Evolutionary conservation across 192 early-diverging fungal genomes (phyloP).

Genomic region (Phlyctochytrium arcticum): DNA sequence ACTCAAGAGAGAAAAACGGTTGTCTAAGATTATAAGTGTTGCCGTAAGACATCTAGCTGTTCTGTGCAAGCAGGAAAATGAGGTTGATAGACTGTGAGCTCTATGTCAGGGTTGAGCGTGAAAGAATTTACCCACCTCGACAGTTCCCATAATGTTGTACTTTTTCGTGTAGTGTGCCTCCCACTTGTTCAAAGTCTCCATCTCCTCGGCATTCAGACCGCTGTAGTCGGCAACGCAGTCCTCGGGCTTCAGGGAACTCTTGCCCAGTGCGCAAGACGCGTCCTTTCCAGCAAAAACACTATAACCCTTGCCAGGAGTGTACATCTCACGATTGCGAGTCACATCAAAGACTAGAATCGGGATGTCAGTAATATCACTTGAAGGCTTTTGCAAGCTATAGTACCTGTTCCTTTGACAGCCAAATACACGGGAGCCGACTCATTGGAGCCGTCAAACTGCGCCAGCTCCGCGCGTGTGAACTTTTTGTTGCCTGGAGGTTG

Average conservation of each 20-base stretch:
- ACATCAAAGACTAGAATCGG: slow-evolving; percentile 65
- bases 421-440: slow-evolving; percentile 63
- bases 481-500: neutral
- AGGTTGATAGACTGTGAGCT: no score
- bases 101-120: no score
- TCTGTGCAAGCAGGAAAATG: no score
- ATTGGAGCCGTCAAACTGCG: slow-evolving; percentile 60
- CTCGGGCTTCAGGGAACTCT: slow-evolving; percentile 60
- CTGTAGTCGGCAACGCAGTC: slow-evolving; percentile 73
- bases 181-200: slow-evolving; percentile 67
- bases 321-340: slow-evolving; percentile 55
- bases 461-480: slow-evolving; percentile 57
- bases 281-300: slow-evolving; percentile 78
- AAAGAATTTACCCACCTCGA: slow-evolving; percentile 26
- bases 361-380: slow-evolving; percentile 1
- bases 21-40: no score
- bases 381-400: neutral
- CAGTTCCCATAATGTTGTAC: slow-evolving; percentile 64
- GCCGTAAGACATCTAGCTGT: no score
- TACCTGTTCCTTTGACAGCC: slow-evolving; percentile 73
- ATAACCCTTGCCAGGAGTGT: slow-evolving; percentile 66
- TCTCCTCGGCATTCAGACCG: slow-evolving; percentile 61
- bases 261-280: slow-evolving; percentile 68
- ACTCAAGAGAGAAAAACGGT: no score
- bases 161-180: slow-evolving; percentile 61